Percentiles rank a stretch among this genome's conserved stretches.
phyloP scores from a whole-genome alignment of 345 rosid genomes.

The Streptanthus diversifolius region DNA sequence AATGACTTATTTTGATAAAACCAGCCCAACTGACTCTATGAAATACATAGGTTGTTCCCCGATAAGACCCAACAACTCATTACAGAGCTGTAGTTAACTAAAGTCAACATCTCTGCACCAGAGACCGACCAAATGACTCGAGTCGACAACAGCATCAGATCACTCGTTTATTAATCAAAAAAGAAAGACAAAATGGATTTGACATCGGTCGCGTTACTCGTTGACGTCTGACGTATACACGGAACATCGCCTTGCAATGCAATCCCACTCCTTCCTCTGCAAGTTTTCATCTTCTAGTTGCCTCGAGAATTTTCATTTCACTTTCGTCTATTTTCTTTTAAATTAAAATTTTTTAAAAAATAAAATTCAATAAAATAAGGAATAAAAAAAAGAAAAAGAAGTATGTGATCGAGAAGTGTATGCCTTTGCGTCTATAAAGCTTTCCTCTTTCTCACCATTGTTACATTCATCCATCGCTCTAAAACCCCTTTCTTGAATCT shows the following conservation, averaged over 20 bases:
- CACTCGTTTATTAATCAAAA: not conserved
- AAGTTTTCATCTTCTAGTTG: not conserved
- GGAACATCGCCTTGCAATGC: slow-evolving; percentile 8
- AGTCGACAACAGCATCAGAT: not conserved
- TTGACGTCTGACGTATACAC: not conserved
- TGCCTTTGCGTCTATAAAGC: not conserved
- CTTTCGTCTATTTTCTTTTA: not conserved
- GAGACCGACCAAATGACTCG: not conserved
- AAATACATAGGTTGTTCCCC: not conserved
- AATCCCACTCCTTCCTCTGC: slow-evolving; percentile 23
- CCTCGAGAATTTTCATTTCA: not conserved
- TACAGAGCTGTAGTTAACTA: not conserved
- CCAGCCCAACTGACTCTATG: not conserved
- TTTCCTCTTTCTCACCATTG: too few species aligned
- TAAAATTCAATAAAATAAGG: not conserved
- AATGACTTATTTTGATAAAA: not conserved
- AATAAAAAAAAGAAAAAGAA: not conserved
- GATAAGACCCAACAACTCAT: not conserved
- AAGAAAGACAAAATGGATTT: too few species aligned
- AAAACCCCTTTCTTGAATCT: not conserved
- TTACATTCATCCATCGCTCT: not conserved
- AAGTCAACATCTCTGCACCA: not conserved
- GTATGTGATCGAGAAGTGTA: too few species aligned
- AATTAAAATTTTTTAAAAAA: not conserved
- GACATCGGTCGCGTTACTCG: too few species aligned